Conservation (phyloP, 2,329 filamentous ascomycete species). For the Leptographium galeiforme region DNA sequence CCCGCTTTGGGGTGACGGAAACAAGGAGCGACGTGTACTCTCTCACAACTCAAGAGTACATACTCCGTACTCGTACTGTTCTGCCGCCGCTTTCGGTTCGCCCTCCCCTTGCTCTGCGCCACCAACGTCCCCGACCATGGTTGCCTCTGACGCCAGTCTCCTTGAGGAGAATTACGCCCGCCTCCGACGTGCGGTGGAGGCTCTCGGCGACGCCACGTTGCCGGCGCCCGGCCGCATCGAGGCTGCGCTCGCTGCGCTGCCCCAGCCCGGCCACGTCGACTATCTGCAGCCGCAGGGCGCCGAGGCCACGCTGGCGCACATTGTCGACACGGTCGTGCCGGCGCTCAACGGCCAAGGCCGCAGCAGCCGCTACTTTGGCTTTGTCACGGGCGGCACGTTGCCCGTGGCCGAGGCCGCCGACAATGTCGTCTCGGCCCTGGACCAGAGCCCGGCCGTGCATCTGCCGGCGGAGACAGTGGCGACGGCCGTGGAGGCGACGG, state of each 20-base stretch:
- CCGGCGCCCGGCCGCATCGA: constrained; percentile 20
- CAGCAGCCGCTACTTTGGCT: constrained; percentile 67
- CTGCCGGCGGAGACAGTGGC: constrained; percentile 61
- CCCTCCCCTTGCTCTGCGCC: too few species aligned
- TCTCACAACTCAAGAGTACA: too few species aligned
- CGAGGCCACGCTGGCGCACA: constrained; percentile 26
- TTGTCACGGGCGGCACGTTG: constrained; percentile 71
- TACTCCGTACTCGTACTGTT: too few species aligned
- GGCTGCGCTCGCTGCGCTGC: constrained; percentile 26
- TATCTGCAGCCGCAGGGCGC: constrained; percentile 21
- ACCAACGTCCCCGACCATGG: too few species aligned
- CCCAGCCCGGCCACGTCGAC: constrained; percentile 14
- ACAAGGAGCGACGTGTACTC: too few species aligned
- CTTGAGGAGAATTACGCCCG: constrained; percentile 11
- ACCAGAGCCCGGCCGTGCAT: constrained; percentile 79
- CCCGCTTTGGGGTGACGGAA: too few species aligned
- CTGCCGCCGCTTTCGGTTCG: too few species aligned
- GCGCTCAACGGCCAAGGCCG: constrained; percentile 54
- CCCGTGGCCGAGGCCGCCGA: constrained; percentile 73
- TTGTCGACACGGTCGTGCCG: constrained; percentile 32
- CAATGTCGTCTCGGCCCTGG: constrained; percentile 64
- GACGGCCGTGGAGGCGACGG: constrained; percentile 62
- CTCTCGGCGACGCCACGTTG: constrained; percentile 29
- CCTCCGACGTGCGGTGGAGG: constrained; percentile 2
- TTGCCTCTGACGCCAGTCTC: constrained; percentile 5